A percentile compares a stretch with the other conserved stretches of the same genome.
Conservation (phyloP, 1,139 yeast genomes). For the Hyphopichia pseudoburtonii region DNA sequence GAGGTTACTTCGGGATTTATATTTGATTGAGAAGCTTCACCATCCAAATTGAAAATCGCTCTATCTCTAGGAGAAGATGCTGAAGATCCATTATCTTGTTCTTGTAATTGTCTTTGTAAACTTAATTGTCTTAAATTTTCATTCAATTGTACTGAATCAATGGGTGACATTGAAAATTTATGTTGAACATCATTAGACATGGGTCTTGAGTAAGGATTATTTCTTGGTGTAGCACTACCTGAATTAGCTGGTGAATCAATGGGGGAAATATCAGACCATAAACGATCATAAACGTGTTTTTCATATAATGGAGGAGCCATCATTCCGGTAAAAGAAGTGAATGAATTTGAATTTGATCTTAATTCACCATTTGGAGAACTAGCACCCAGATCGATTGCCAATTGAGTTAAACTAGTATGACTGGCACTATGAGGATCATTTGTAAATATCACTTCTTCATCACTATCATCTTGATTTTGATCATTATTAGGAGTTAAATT, state of each 20-base stretch:
- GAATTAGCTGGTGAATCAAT: constrained; percentile 55
- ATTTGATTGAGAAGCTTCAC: constrained; percentile 17
- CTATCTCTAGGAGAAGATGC: constrained; percentile 20
- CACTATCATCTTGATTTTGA: constrained; percentile 11
- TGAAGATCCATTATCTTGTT: no score
- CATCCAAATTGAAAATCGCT: constrained; percentile 47
- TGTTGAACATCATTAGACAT: constrained; percentile 24
- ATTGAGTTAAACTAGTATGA: constrained; percentile 28
- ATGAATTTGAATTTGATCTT: constrained; percentile 28
- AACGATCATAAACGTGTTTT: constrained; percentile 78
- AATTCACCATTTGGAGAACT: constrained; percentile 8
- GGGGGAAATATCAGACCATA: constrained; percentile 73
- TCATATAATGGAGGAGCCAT: constrained; percentile 92
- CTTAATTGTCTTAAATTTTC: constrained; percentile 57
- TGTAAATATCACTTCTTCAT: constrained; percentile 36
- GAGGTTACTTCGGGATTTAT: constrained; percentile 8
- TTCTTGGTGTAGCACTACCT: constrained; percentile 52
- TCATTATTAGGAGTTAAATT: constrained; percentile 1
- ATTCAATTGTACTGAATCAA: constrained; percentile 45
- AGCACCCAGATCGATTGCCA: constrained; percentile 14
- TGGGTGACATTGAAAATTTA: constrained; percentile 41
- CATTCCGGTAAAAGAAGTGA: constrained; percentile 42
- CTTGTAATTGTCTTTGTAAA: constrained; percentile 47
- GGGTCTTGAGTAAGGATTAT: constrained; percentile 1
- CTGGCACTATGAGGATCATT: constrained; percentile 26